A percentile compares a stretch with the other conserved stretches of the same genome.
These are phyloP conservation scores for Antrodiella citrinella DNA, from an alignment of 768 basidiomycete genomes.

Conservation along the genomic window DNA sequence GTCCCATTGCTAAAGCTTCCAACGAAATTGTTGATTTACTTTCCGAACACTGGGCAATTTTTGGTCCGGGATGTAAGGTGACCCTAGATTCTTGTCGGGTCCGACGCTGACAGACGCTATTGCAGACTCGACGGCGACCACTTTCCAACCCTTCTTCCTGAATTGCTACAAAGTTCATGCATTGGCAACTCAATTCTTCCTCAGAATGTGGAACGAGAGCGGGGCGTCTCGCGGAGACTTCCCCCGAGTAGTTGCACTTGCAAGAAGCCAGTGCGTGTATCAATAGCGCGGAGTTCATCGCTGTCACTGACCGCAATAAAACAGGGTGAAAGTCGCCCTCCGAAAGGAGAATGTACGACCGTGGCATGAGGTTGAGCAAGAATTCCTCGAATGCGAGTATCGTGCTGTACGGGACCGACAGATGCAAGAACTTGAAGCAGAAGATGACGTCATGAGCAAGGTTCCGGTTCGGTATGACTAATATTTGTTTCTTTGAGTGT, in stretches of 20 bases:
- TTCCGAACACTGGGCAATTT: slow-evolving; percentile 79
- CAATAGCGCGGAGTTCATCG: too few species aligned
- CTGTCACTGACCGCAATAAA: too few species aligned
- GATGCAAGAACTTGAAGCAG: slow-evolving; percentile 83
- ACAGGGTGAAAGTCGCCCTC: slow-evolving; percentile 70
- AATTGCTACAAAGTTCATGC: slow-evolving; percentile 76
- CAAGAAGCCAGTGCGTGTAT: slow-evolving; percentile 80
- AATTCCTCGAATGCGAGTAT: slow-evolving; percentile 77
- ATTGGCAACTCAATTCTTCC: slow-evolving; percentile 77
- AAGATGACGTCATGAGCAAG: slow-evolving; percentile 83
- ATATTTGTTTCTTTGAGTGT: neutral
- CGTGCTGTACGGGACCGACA: slow-evolving; percentile 81
- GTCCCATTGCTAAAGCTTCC: slow-evolving; percentile 77
- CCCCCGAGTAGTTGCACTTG: slow-evolving; percentile 65
- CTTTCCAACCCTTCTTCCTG: slow-evolving; percentile 83
- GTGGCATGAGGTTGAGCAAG: slow-evolving; percentile 81
- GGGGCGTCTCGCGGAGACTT: slow-evolving; percentile 73
- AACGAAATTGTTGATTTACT: slow-evolving; percentile 81
- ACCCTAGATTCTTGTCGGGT: slow-evolving; percentile 5
- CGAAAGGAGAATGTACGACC: slow-evolving; percentile 63
- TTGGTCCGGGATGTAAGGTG: slow-evolving; percentile 73
- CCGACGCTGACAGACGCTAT: slow-evolving; percentile 2
- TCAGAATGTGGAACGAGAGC: slow-evolving; percentile 91
- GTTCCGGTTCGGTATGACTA: slow-evolving; percentile 69
- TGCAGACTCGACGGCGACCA: slow-evolving; percentile 69